Conservation (phyloP, 2,329 filamentous ascomycete genomes). For the Colletotrichum sidae region DNA sequence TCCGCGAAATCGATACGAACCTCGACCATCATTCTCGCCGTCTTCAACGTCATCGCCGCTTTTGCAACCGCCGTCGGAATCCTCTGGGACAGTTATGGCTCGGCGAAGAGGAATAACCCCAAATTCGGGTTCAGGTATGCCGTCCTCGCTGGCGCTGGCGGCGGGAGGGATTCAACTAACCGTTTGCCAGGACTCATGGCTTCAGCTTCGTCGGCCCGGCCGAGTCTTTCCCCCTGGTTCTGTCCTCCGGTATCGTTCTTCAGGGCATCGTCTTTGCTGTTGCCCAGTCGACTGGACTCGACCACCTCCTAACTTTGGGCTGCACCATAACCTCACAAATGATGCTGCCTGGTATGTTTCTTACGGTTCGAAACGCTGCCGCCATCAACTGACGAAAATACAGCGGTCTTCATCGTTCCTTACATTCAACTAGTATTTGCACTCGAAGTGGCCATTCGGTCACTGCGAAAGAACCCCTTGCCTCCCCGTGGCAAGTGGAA, state of each 20-base stretch:
- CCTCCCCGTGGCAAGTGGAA: constrained; percentile 70
- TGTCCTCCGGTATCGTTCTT: constrained; percentile 67
- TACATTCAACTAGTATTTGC: constrained; percentile 75
- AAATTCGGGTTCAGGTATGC: constrained; percentile 56
- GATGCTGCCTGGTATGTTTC: constrained; percentile 67
- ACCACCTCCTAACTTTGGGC: constrained; percentile 60
- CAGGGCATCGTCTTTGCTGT: constrained; percentile 69
- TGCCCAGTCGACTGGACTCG: constrained; percentile 66
- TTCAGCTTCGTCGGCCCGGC: constrained; percentile 58
- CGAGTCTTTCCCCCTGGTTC: constrained; percentile 66
- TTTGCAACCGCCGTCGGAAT: constrained; percentile 68
- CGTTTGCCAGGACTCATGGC: constrained; percentile 47
- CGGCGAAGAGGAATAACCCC: constrained; percentile 54
- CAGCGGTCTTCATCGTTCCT: constrained; percentile 75
- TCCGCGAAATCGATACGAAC: constrained; percentile 69
- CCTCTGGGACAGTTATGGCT: constrained; percentile 65
- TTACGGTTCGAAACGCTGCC: neutral
- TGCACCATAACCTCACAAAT: constrained; percentile 67
- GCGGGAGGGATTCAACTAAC: constrained; percentile 10
- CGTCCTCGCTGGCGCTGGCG: neutral
- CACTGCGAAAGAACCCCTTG: constrained; percentile 67
- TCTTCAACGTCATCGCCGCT: constrained; percentile 70
- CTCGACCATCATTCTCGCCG: constrained; percentile 70
- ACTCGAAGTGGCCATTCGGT: constrained; percentile 69
- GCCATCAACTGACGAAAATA: constrained; percentile 41